Evolutionary conservation across 805 yeast genomes (phyloP).

Genomic region (Starmerella ratchasimensis): DNA sequence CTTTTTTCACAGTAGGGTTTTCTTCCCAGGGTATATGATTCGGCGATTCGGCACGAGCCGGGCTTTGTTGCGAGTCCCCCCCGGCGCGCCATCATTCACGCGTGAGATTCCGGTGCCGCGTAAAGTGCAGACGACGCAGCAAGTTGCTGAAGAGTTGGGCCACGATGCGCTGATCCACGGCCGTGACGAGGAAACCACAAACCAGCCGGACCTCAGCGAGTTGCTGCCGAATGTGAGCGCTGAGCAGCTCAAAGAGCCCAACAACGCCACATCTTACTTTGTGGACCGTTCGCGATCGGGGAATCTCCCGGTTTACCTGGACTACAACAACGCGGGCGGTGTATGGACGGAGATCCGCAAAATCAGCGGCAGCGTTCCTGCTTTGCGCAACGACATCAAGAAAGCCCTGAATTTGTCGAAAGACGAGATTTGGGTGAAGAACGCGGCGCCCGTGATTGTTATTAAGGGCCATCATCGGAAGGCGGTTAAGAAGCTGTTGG

Average conservation of each 20-base stretch:
- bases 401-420: constrained; percentile 34
- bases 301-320: constrained; percentile 70
- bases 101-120: constrained; percentile 42
- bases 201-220: not conserved
- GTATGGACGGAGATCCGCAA: constrained; percentile 62
- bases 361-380: constrained; percentile 52
- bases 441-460: constrained; percentile 40
- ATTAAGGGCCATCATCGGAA: constrained; percentile 36
- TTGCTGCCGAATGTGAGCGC: constrained; percentile 5
- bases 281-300: constrained; percentile 30
- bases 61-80: constrained; percentile 5
- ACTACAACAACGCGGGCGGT: constrained; percentile 46
- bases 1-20: constrained; percentile 10
- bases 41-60: constrained; percentile 12
- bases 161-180: not conserved
- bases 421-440: constrained; percentile 35
- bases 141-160: constrained; percentile 9
- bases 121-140: constrained; percentile 19
- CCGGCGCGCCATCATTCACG: constrained; percentile 13
- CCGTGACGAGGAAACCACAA: not conserved
- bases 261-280: constrained; percentile 17
- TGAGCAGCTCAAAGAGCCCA: constrained; percentile 1
- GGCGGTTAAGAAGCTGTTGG: constrained; percentile 28
- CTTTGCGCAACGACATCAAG: constrained; percentile 54
- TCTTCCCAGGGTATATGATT: too few species aligned